phyloP scores from a whole-genome alignment of 164 flowering plant genomes.

The Euptelea pleiosperma region DNA sequence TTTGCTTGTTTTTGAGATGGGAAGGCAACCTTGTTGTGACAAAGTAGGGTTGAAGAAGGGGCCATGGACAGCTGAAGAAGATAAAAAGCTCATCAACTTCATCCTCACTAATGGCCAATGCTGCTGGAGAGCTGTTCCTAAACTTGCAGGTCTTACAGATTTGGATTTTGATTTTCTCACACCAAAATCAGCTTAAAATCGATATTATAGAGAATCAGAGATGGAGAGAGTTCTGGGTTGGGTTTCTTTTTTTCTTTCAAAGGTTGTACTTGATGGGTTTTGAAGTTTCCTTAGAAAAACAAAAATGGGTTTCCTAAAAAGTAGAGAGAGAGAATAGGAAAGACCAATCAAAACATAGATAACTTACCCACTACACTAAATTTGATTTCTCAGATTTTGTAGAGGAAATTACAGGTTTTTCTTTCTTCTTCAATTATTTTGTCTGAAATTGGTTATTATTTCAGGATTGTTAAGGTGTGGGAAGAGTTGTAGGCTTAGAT shows the following conservation, averaged over 20 bases:
- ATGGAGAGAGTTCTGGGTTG: neutral
- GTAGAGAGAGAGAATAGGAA: neutral
- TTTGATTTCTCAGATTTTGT: neutral
- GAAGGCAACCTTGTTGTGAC: slow-evolving; percentile 78
- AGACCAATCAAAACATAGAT: neutral
- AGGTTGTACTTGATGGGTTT: neutral
- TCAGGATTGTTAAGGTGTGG: slow-evolving; percentile 69
- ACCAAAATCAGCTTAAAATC: neutral
- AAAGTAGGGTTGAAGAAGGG: slow-evolving; percentile 76
- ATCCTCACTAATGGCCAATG: slow-evolving; percentile 80
- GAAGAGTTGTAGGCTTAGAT: slow-evolving; percentile 68
- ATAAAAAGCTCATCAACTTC: slow-evolving; percentile 69
- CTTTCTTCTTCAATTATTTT: neutral
- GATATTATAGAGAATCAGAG: neutral
- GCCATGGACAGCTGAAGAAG: slow-evolving; percentile 76
- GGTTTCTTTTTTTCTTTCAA: neutral
- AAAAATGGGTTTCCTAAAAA: neutral
- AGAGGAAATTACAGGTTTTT: neutral
- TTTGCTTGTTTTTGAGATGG: slow-evolving; percentile 32
- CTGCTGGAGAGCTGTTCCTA: slow-evolving; percentile 81
- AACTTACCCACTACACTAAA: neutral
- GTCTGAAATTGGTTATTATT: slow-evolving; percentile 6
- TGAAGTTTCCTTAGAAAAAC: neutral
- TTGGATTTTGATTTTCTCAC: neutral
- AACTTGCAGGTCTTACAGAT: slow-evolving; percentile 52